Base-by-base conservation (phyloP, 768 basidiomycete genomes). In the Royoungia palumana region DNA sequence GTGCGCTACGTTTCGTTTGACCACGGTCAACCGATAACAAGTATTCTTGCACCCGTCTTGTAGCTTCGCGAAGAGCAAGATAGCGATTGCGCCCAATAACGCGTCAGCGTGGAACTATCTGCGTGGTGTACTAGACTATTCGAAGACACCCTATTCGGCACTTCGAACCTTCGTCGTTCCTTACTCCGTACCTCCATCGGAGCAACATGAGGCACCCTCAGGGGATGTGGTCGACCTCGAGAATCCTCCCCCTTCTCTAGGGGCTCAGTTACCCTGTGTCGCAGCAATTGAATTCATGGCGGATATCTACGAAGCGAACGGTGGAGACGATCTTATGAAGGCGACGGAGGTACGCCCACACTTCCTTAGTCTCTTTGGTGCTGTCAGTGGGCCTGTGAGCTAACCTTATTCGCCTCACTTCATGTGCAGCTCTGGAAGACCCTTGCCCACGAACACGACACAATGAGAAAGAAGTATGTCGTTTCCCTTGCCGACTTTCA, bases 61-160 rank as follows among this genome's bases (percentile, higher is more conserved):
- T 56, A 94, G 90, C 13, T 96, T 82, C 58, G 77, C 80, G n/a
- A 89, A 94, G 68, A 75, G 83, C 57, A 85, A 84, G 61, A 89
- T 98, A 44, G 80, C 87, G 17, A 70, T 86, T 11, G 90, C 89
- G 5, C 93, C 96, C 7, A 94, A 94, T 66, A 99, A 99, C 58
- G 79, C 85, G 0, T 95, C 94, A 0, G 89, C 92, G 1, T 99
- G 96, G 96, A 96, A 96, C 67, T 99, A 96, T 67, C 78, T 98
- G 10, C 82, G 95, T 51, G 96, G 89, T 7, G 63, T 87, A n/a
- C 77, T 95, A 19, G 78, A 85, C 28, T 72, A 78, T 57, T 78
- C 79, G 45, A 64, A 73, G 12, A 74, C 76, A 14, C 81, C 89
- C 0, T 83, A 83, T 58, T 70, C 80, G 2, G 67, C 66, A 5